phyloP scores from a whole-genome alignment of 192 early-diverging fungal species.

The Backusella australiensis region DNA sequence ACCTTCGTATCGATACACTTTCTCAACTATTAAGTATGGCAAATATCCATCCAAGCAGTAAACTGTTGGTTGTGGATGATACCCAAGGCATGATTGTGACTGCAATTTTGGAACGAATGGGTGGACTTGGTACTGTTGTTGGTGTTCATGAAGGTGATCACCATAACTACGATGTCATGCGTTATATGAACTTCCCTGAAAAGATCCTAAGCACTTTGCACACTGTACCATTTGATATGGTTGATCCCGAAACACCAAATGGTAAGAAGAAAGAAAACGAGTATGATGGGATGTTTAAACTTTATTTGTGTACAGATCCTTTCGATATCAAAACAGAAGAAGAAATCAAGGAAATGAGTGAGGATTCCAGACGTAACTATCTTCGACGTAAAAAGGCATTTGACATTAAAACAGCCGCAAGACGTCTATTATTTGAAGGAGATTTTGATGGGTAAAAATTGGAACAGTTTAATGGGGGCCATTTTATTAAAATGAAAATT shows the following conservation, averaged over 20 bases:
- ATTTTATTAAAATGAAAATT: not conserved
- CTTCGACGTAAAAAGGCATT: slow-evolving; percentile 53
- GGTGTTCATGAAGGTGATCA: slow-evolving; percentile 74
- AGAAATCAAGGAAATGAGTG: not conserved
- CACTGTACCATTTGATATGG: slow-evolving; percentile 68
- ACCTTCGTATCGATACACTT: slow-evolving; percentile 79
- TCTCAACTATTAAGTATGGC: slow-evolving; percentile 83
- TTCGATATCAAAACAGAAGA: slow-evolving; percentile 15
- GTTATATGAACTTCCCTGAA: slow-evolving; percentile 74
- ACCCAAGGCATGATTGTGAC: slow-evolving; percentile 81
- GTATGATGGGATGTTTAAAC: too few species aligned
- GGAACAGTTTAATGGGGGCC: not conserved
- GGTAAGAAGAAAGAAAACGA: slow-evolving; percentile 37
- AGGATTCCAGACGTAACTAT: slow-evolving; percentile 47
- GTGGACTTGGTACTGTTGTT: slow-evolving; percentile 60
- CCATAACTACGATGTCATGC: slow-evolving; percentile 68
- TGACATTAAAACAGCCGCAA: slow-evolving; percentile 44
- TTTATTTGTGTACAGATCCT: not conserved
- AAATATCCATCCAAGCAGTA: slow-evolving; percentile 73
- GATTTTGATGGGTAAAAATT: slow-evolving; percentile 64
- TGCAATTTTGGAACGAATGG: slow-evolving; percentile 81
- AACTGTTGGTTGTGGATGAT: slow-evolving; percentile 86
- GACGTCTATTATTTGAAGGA: slow-evolving; percentile 52
- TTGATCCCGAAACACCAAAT: slow-evolving; percentile 55
- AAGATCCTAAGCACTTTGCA: slow-evolving; percentile 51